Evolutionary conservation across 2,329 filamentous ascomycete genomes (phyloP).

Genomic region (Aspergillus proliferans): DNA sequence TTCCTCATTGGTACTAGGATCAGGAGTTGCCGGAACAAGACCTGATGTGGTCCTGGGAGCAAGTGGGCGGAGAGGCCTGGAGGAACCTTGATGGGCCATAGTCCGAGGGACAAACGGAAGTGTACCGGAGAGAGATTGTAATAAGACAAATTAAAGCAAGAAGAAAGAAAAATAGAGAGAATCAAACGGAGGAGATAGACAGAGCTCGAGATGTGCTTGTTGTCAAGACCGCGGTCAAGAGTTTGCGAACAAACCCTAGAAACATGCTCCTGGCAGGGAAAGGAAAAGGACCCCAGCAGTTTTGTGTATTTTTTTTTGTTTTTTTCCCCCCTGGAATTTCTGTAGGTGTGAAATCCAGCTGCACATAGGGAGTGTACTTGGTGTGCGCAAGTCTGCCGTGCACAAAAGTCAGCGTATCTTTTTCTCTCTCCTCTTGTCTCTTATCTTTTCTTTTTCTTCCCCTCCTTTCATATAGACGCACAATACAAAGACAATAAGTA

Average conservation of each 20-base stretch:
- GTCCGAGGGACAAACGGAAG: conserved; percentile 1
- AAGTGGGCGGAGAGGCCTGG: conserved; percentile 23
- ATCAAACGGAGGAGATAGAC: neutral
- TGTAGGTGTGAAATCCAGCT: too few species aligned
- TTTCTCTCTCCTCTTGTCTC: too few species aligned
- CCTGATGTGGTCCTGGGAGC: conserved; percentile 22
- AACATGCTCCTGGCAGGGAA: conserved; percentile 8
- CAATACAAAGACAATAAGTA: too few species aligned
- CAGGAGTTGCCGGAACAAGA: conserved; percentile 2
- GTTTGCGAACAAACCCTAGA: conserved; percentile 1
- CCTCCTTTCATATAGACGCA: too few species aligned
- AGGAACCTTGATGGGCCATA: conserved; percentile 23
- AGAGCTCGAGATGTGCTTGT: neutral
- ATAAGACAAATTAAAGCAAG: neutral
- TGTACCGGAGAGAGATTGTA: neutral
- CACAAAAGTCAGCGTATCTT: too few species aligned
- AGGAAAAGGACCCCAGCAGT: neutral
- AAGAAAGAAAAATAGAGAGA: neutral
- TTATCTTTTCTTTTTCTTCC: too few species aligned
- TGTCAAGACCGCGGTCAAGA: neutral
- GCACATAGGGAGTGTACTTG: too few species aligned
- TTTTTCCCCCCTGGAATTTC: too few species aligned
- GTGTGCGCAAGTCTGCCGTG: too few species aligned
- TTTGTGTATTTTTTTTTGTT: too few species aligned
- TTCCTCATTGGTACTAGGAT: conserved; percentile 18